Evolutionary conservation across 352 stramenopile species (phyloP), one percentile per base, ranked within the genome.

Genomic region (Globisporangium nunn): DNA sequence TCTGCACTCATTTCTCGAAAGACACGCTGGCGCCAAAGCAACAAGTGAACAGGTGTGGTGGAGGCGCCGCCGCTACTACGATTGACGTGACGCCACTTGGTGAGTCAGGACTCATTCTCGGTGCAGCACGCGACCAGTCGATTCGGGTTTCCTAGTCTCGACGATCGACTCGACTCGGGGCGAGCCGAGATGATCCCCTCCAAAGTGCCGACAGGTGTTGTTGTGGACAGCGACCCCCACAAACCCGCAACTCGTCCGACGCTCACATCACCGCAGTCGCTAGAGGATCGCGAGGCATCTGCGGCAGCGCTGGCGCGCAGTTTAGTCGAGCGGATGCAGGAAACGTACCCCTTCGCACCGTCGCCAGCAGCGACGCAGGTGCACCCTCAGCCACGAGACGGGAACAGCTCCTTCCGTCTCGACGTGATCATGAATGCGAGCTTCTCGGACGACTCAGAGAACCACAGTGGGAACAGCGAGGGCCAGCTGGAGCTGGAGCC

Each of bases 341-440:
- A 53, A 17, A 59, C 58, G 58, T 63, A 59, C 45, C 58, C 45
- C 29, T 63, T 63, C 44, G 51, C 45, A 29, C 39, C 47, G 51
- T 53, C 57, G 11, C 50, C 51, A 3, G 35, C 39, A 14, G 17
- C 54, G 23, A 23, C 23, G 33, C 54, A 54, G 15, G 31, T 45
- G 45, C 39, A 29, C 18, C 37, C 52, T 6, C 8, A 6, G 23
- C 3, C 39, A 37, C 15, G 47, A 30, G n/a, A 29, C 14, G 11
- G 30, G 17, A 28, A 35, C 39, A 33, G 50, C 12, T 55, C 44
- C 31, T 46, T 59, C 47, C 45, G 51, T 17, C 39, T 63, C 28
- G 58, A 63, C 35, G 37, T 40, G 30, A 63, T 63, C 51, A 63
- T 59, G 58, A 63, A 63, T n/a, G 45, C 40, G 6, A 8, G 6